These are phyloP conservation scores for Calonectria hawksworthii DNA, from an alignment of 2,329 filamentous ascomycete genomes.

Conservation along the genomic window DNA sequence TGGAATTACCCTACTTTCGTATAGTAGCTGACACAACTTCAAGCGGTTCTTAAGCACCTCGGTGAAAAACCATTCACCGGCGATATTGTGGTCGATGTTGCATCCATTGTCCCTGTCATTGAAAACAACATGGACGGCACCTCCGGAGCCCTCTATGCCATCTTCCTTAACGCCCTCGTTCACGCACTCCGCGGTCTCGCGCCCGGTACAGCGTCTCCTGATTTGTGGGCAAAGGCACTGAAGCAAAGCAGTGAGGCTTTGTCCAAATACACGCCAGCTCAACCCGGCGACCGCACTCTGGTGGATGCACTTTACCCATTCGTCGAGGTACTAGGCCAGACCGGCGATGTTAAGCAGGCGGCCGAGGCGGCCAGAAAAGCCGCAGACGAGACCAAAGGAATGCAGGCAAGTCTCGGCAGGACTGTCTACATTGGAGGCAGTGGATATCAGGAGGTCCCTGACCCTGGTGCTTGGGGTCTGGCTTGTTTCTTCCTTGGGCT, in stretches of 20 bases:
- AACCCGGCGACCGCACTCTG: constrained; percentile 89
- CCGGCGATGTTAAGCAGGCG: constrained; percentile 78
- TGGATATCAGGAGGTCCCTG: constrained; percentile 63
- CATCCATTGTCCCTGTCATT: constrained; percentile 66
- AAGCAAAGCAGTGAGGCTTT: constrained; percentile 79
- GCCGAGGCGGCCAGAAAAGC: constrained; percentile 82
- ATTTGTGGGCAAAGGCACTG: constrained; percentile 75
- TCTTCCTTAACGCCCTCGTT: constrained; percentile 90
- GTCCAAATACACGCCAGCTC: constrained; percentile 88
- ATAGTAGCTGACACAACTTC: constrained; percentile 35
- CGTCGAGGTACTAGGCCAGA: constrained; percentile 76
- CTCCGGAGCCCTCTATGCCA: constrained; percentile 76
- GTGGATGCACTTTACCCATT: constrained; percentile 94
- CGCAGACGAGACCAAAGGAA: constrained; percentile 88
- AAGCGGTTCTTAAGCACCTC: constrained; percentile 68
- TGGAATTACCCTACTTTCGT: not conserved
- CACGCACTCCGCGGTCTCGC: constrained; percentile 67
- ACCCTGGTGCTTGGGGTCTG: constrained; percentile 80
- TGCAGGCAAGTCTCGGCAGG: constrained; percentile 87
- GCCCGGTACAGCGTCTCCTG: constrained; percentile 55
- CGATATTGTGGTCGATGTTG: constrained; percentile 67
- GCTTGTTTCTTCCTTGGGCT: constrained; percentile 87
- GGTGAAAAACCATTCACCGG: constrained; percentile 59
- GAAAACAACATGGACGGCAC: constrained; percentile 74
- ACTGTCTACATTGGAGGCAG: constrained; percentile 61